Evolutionary conservation across 306 rosid genomes (phyloP).

Genomic region (Benincasa hispida): DNA sequence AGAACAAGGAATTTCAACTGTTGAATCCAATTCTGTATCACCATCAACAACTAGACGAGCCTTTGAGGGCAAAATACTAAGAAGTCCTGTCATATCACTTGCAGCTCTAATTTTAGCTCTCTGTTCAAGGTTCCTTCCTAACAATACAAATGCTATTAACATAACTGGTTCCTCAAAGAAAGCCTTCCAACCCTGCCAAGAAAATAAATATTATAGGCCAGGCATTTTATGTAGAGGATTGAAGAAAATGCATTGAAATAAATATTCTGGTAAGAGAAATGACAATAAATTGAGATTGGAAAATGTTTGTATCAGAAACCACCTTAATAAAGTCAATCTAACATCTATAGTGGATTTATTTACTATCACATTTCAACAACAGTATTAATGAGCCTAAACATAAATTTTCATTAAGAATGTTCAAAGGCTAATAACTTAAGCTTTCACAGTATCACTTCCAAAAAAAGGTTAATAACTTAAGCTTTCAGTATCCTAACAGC

Average conservation of each 20-base stretch:
- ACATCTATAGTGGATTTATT: neutral
- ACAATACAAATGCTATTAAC: constrained; percentile 91
- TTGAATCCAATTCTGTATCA: constrained; percentile 34
- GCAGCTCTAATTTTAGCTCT: constrained; percentile 96
- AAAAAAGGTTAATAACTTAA: neutral
- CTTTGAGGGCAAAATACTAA: constrained; percentile 77
- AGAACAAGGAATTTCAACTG: constrained; percentile 79
- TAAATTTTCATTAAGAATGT: no score
- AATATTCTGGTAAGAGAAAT: neutral
- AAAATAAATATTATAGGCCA: constrained; percentile 7
- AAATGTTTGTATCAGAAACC: neutral
- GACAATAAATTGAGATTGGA: neutral
- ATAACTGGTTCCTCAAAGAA: constrained; percentile 98
- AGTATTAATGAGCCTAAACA: neutral
- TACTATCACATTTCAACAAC: neutral
- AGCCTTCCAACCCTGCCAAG: constrained; percentile 87
- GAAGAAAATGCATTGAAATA: neutral
- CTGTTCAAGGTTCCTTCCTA: constrained; percentile 95
- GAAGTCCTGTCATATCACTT: constrained; percentile 96
- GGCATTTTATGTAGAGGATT: neutral
- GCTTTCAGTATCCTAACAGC: neutral
- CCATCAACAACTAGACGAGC: constrained; percentile 74
- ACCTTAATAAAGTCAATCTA: neutral
- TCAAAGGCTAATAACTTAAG: neutral
- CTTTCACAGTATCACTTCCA: neutral